Evolutionary conservation across 371 early-diverging fungal species (phyloP).

Genomic region (Quaeritorhiza haematococci): DNA sequence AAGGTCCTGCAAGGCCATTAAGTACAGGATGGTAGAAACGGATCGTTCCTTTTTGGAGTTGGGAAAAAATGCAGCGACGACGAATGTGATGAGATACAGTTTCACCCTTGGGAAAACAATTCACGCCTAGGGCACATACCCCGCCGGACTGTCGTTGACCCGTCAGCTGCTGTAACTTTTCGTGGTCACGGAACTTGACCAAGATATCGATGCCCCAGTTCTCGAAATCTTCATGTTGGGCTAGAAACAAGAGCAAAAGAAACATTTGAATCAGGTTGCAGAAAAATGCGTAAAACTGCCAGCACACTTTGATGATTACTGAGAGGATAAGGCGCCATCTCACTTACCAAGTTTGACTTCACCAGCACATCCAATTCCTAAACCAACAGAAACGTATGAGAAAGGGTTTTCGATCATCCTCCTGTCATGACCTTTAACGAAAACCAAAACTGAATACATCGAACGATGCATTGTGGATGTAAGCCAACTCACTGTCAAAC

Average conservation of each 20-base stretch:
- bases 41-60: constrained; percentile 63
- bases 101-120: not conserved
- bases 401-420: not conserved
- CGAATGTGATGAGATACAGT: not conserved
- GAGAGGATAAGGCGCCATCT: no score
- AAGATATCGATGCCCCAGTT: constrained; percentile 95
- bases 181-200: constrained; percentile 84
- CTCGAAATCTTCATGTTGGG: constrained; percentile 72
- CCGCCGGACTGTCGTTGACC: constrained; percentile 98
- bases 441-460: no score
- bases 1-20: constrained; percentile 89
- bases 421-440: no score
- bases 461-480: no score
- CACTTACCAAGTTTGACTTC: constrained; percentile 63
- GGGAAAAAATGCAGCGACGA: not conserved
- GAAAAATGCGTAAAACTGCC: not conserved
- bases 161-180: constrained; percentile 80
- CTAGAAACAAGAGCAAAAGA: not conserved
- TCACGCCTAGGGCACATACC: no score
- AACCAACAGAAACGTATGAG: not conserved
- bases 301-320: no score
- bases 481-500: constrained; percentile 49
- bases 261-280: constrained; percentile 6
- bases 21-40: constrained; percentile 94
- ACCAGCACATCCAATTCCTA: constrained; percentile 80